Percentiles rank a stretch among this genome's conserved stretches.
Evolutionary conservation across 2,329 filamentous ascomycete species (phyloP).

Genomic region (Calonectria fujianensis): DNA sequence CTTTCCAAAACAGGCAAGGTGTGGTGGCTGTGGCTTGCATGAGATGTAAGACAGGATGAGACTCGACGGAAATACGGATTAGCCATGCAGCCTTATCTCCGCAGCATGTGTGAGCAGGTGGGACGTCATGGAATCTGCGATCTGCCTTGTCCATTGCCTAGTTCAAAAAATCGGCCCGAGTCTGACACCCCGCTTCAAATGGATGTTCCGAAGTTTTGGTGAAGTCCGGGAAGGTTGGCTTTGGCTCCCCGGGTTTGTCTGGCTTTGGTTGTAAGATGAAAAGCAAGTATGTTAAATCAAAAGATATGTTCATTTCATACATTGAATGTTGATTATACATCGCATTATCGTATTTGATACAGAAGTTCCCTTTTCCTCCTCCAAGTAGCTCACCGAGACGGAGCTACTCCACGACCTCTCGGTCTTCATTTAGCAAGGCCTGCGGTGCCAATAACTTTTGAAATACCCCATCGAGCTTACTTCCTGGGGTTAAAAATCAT

Average conservation of each 20-base stretch:
- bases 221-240: background rate
- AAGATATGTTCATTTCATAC: background rate
- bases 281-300: background rate
- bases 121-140: background rate
- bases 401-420: background rate
- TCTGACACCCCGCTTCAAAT: background rate
- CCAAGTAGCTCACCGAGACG: background rate
- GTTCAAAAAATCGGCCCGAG: background rate
- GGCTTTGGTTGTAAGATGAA: background rate
- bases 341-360: background rate
- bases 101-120: background rate
- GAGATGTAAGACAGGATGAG: background rate
- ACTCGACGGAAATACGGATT: background rate
- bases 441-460: too few species aligned
- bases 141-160: background rate
- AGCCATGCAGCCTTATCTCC: background rate
- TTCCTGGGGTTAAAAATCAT: background rate
- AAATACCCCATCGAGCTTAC: background rate
- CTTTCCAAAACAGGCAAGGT: slow-evolving; percentile 9
- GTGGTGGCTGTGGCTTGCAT: background rate
- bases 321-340: background rate
- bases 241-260: background rate
- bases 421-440: background rate
- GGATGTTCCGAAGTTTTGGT: background rate
- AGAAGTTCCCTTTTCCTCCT: background rate